phyloP scores from a whole-genome alignment of 2,329 filamentous ascomycete species.

The Tricladium varicosporioides region DNA sequence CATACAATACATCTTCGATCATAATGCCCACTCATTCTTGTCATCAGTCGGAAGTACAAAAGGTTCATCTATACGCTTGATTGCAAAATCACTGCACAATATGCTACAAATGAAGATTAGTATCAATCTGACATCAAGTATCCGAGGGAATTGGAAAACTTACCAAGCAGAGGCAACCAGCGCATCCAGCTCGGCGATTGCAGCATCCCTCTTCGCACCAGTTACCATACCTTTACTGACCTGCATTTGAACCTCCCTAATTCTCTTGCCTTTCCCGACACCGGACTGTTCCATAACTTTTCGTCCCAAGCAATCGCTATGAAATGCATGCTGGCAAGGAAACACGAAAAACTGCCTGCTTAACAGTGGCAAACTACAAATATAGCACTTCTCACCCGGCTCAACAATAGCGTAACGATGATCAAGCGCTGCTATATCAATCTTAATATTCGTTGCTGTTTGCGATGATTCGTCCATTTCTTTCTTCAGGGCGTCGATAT shows the following conservation, averaged over 20 bases:
- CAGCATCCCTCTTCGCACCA: conserved; percentile 72
- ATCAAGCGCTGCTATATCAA: conserved; percentile 82
- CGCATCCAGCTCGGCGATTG: conserved; percentile 87
- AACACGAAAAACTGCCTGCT: conserved; percentile 97
- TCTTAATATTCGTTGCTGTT: conserved; percentile 86
- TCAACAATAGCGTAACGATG: conserved; percentile 94
- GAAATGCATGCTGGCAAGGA: conserved; percentile 96
- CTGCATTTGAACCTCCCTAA: conserved; percentile 80
- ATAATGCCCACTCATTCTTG: conserved; percentile 70
- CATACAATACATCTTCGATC: conserved; percentile 6
- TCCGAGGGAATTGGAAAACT: conserved; percentile 33
- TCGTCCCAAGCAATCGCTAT: conserved; percentile 87
- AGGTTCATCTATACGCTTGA: conserved; percentile 90
- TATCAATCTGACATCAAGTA: background rate
- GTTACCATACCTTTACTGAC: conserved; percentile 73
- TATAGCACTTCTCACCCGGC: conserved; percentile 90
- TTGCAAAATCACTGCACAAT: conserved; percentile 90
- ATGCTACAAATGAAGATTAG: conserved; percentile 56
- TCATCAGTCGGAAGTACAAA: conserved; percentile 77
- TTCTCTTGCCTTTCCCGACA: conserved; percentile 71
- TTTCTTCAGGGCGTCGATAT: conserved; percentile 81
- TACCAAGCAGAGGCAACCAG: conserved; percentile 88
- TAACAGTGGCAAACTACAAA: conserved; percentile 80
- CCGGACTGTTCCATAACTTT: conserved; percentile 82
- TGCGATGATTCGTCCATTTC: conserved; percentile 95